A percentile compares a stretch with the other conserved stretches of the same genome.
phyloP scores from a whole-genome alignment of 1,284 basidiomycete genomes.

The Papiliotrema fonsecae region DNA sequence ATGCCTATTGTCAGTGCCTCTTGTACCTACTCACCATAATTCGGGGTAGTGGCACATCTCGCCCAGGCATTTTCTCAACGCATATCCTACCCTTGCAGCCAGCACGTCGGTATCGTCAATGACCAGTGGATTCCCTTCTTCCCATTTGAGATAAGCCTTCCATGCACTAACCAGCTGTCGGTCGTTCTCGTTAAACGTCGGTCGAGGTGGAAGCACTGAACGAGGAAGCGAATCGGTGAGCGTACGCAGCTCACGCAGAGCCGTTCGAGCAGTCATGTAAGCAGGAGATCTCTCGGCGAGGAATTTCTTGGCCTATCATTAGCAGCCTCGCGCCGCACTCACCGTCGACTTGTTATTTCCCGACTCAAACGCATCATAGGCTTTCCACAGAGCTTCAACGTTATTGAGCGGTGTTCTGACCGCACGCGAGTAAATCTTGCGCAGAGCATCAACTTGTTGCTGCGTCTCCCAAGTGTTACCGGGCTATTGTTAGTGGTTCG shows the following conservation, averaged over 20 bases:
- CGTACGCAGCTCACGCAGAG: slow-evolving; percentile 70
- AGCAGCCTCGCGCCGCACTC: slow-evolving; percentile 14
- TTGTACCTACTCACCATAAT: slow-evolving; percentile 64
- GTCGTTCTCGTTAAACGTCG: slow-evolving; percentile 69
- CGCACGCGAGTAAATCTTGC: slow-evolving; percentile 88
- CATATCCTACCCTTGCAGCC: slow-evolving; percentile 68
- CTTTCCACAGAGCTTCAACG: slow-evolving; percentile 89
- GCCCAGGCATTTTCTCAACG: slow-evolving; percentile 76
- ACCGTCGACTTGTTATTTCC: slow-evolving; percentile 83
- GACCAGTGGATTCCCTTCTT: slow-evolving; percentile 86
- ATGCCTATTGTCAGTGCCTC: slow-evolving; percentile 57
- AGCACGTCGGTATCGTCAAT: slow-evolving; percentile 72
- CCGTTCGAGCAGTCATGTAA: slow-evolving; percentile 90
- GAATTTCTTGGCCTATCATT: slow-evolving; percentile 77
- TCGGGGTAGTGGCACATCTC: slow-evolving; percentile 92
- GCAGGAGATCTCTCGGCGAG: slow-evolving; percentile 74
- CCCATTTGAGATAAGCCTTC: slow-evolving; percentile 92
- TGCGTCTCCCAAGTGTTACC: slow-evolving; percentile 89
- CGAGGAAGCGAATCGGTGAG: slow-evolving; percentile 62
- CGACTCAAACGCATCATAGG: slow-evolving; percentile 90
- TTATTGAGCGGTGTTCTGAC: slow-evolving; percentile 91
- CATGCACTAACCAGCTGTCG: slow-evolving; percentile 72
- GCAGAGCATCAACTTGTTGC: slow-evolving; percentile 87
- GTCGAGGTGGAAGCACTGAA: slow-evolving; percentile 63
- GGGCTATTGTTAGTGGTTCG: slow-evolving; percentile 49